Conservation (phyloP, 805 yeast species). For the Starmerella riodocensis region DNA sequence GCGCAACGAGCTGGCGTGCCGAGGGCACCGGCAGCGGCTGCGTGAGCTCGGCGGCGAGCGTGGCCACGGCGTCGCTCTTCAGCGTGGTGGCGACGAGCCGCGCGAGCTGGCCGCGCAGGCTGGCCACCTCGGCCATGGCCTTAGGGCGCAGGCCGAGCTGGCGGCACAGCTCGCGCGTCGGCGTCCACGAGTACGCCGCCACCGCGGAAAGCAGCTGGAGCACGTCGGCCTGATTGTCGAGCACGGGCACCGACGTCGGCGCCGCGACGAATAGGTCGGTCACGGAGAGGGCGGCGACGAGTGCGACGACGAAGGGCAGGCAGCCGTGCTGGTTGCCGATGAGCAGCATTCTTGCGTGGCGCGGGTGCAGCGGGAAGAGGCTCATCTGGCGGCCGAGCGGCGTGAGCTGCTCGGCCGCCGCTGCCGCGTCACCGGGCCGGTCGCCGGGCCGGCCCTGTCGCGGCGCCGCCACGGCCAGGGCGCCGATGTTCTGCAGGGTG, state of each 20-base stretch:
- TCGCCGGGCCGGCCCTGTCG: too few species aligned
- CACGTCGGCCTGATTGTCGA: constrained; percentile 67
- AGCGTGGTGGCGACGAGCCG: constrained; percentile 54
- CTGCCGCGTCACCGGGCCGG: too few species aligned
- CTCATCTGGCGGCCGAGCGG: constrained; percentile 77
- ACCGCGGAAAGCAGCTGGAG: constrained; percentile 64
- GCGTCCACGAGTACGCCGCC: constrained; percentile 49
- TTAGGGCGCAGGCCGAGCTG: constrained; percentile 63
- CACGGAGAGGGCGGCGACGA: constrained; percentile 83
- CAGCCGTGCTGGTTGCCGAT: constrained; percentile 80
- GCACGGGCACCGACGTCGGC: constrained; percentile 53
- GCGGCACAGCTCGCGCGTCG: constrained; percentile 36
- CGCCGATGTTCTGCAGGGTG: constrained; percentile 62
- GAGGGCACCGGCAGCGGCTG: constrained; percentile 48
- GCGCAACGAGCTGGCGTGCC: constrained; percentile 53
- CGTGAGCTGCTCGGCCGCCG: constrained; percentile 44
- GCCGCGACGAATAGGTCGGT: constrained; percentile 77
- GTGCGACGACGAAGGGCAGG: constrained; percentile 75
- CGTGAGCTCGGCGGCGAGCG: constrained; percentile 42
- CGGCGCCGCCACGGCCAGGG: constrained; percentile 34
- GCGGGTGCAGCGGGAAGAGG: constrained; percentile 81
- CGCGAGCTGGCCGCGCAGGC: constrained; percentile 66
- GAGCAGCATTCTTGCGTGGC: constrained; percentile 80
- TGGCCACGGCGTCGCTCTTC: constrained; percentile 25
- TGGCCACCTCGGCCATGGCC: constrained; percentile 70